Conservation (phyloP, 2,329 filamentous ascomycete genomes). For the Talaromyces verruculosus region DNA sequence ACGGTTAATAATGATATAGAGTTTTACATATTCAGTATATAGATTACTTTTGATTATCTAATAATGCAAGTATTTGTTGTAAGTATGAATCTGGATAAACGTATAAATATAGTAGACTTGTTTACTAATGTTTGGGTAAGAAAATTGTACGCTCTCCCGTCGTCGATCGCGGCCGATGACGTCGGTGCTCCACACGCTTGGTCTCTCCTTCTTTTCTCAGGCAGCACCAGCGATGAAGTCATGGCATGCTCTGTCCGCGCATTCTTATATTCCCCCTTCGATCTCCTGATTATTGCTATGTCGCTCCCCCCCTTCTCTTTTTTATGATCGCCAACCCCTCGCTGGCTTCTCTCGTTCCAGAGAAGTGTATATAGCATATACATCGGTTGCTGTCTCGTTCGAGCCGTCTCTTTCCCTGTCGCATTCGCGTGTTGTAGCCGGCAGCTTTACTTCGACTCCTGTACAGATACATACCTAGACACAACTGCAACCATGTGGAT, state of each 20-base stretch:
- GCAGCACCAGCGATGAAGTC: background rate
- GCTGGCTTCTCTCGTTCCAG: background rate
- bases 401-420: background rate
- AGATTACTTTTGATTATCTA: background rate
- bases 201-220: background rate
- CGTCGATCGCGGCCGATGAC: constrained; percentile 7
- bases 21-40: background rate
- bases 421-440: background rate
- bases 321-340: background rate
- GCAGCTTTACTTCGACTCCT: background rate
- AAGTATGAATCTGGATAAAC: background rate
- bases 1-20: constrained; percentile 4
- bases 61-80: background rate
- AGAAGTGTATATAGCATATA: background rate
- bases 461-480: background rate
- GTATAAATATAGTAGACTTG: no score
- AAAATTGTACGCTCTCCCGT: background rate
- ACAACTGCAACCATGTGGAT: constrained; percentile 41
- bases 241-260: background rate
- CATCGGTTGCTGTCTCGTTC: background rate
- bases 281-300: background rate
- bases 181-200: constrained; percentile 5
- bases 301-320: background rate
- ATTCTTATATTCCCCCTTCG: background rate
- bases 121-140: no score